phyloP scores from a whole-genome alignment of 1,139 yeast genomes.

The Hyphopichia buzzinii region DNA sequence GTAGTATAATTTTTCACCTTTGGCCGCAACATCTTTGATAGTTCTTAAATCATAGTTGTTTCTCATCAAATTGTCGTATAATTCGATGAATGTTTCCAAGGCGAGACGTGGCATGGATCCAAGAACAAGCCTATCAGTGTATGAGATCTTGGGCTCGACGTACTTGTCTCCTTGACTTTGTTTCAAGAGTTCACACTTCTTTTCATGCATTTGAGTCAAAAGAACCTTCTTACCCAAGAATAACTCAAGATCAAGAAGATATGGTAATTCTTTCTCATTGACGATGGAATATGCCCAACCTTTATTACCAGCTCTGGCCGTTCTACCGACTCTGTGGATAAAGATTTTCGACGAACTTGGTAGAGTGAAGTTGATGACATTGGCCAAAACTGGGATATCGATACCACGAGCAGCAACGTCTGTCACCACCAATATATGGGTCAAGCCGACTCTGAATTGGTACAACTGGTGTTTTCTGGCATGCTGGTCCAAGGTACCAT shows the following conservation, averaged over 20 bases:
- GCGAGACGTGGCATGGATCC: slow-evolving; percentile 79
- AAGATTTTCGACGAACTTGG: slow-evolving; percentile 94
- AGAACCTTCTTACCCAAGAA: slow-evolving; percentile 83
- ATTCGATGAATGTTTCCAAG: slow-evolving; percentile 71
- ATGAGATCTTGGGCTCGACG: slow-evolving; percentile 58
- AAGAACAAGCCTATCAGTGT: slow-evolving; percentile 72
- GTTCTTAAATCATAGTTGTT: slow-evolving; percentile 69
- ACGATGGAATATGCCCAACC: slow-evolving; percentile 98
- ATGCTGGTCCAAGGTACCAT: slow-evolving; percentile 91
- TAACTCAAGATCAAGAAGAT: slow-evolving; percentile 83
- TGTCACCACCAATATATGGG: slow-evolving; percentile 86
- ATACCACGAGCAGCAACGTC: slow-evolving; percentile 99
- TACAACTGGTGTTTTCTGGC: slow-evolving; percentile 90
- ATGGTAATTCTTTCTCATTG: slow-evolving; percentile 83
- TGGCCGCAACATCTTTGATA: slow-evolving; percentile 67
- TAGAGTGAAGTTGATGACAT: slow-evolving; percentile 84
- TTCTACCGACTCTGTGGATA: slow-evolving; percentile 97
- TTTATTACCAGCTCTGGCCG: slow-evolving; percentile 97
- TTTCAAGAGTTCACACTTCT: slow-evolving; percentile 51
- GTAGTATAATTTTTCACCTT: slow-evolving; percentile 85
- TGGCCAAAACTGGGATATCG: slow-evolving; percentile 94
- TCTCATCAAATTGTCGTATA: slow-evolving; percentile 59
- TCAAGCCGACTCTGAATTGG: slow-evolving; percentile 79
- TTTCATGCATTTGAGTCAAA: slow-evolving; percentile 66
- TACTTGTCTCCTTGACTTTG: slow-evolving; percentile 43